Evolutionary conservation across 768 basidiomycete genomes (phyloP).

Genomic region (Mycena galericulata): DNA sequence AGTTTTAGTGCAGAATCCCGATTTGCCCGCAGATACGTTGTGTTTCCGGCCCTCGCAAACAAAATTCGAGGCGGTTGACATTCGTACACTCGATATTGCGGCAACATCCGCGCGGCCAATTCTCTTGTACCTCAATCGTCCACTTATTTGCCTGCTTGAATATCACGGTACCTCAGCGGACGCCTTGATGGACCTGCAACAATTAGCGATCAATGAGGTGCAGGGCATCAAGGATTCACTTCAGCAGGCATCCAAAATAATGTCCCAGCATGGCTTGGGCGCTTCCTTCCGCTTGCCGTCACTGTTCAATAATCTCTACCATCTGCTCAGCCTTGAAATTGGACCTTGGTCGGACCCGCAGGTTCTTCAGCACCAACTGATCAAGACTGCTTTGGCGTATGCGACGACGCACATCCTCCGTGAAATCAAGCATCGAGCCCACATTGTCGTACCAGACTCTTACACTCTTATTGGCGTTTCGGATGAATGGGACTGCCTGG

Average conservation of each 20-base stretch:
- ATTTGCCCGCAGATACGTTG: slow-evolving; percentile 48
- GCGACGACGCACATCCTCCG: slow-evolving; percentile 60
- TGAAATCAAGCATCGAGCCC: slow-evolving; percentile 63
- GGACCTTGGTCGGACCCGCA: slow-evolving; percentile 23
- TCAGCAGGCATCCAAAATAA: slow-evolving; percentile 49
- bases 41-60: slow-evolving; percentile 57
- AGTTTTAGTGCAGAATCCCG: slow-evolving; percentile 58
- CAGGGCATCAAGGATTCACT: slow-evolving; percentile 49
- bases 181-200: slow-evolving; percentile 53
- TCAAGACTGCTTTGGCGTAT: slow-evolving; percentile 51
- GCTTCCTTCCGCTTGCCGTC: slow-evolving; percentile 58
- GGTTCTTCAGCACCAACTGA: slow-evolving; percentile 48
- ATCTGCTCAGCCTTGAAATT: slow-evolving; percentile 47
- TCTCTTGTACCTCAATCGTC: slow-evolving; percentile 58
- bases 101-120: slow-evolving; percentile 58
- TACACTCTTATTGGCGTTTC: slow-evolving; percentile 66
- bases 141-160: slow-evolving; percentile 62
- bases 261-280: slow-evolving; percentile 60
- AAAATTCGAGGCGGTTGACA: slow-evolving; percentile 57
- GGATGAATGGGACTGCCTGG: slow-evolving; percentile 61
- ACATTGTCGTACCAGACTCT: slow-evolving; percentile 61
- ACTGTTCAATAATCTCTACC: slow-evolving; percentile 51
- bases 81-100: slow-evolving; percentile 60
- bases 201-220: slow-evolving; percentile 50
- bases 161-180: slow-evolving; percentile 50